Base-by-base conservation (phyloP, 2,329 filamentous ascomycete genomes). In the Phialocephala subalpina region DNA sequence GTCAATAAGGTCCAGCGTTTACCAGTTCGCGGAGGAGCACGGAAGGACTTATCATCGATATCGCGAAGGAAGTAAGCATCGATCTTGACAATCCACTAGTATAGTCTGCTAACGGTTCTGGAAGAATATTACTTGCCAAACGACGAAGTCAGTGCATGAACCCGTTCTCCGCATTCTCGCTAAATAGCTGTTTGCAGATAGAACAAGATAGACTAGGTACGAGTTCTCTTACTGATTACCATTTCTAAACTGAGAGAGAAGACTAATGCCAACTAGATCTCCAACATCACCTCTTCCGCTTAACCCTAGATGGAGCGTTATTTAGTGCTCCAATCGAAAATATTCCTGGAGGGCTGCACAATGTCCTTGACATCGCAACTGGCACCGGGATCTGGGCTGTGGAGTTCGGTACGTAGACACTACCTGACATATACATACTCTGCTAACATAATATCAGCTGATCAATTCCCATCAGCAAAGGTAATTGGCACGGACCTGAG, bases 311-410 rank as follows among this genome's bases (percentile, higher is more conserved):
- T 35, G 59, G 56, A 1, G 47, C 58, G 45, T 59, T 72, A 6
- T 49, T 61, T 52, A 38, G 65, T 9, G 64, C 68, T 3, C 69
- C 69, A 2, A 62, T 70, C 8, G 42, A 40, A 35, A 38, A 25
- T 27, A 35, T 38, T 2, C 67, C 71, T 14, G 73, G 71, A 36
- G 61, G 61, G n/a, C 66, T 65, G 20, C 62, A 66, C 2, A 73
- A 69, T 27, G 67, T 81, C 12, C 74, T 81, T 2, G 80, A 81
- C 55, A 72, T 81, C 16, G 79, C 53, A 20, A 80, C 78, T 0
- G 80, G 80, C n/a, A n/a, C n/a, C n/a, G n/a, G n/a, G n/a, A n/a
- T n/a, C n/a, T n/a, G n/a, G n/a, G n/a, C n/a, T n/a, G 9, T 81
- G 2, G 69, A 72, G 29, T 66, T 69, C 65, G 73, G 42, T 77